Base-by-base conservation (phyloP, 805 yeast genomes). In the Metschnikowia anglica region DNA sequence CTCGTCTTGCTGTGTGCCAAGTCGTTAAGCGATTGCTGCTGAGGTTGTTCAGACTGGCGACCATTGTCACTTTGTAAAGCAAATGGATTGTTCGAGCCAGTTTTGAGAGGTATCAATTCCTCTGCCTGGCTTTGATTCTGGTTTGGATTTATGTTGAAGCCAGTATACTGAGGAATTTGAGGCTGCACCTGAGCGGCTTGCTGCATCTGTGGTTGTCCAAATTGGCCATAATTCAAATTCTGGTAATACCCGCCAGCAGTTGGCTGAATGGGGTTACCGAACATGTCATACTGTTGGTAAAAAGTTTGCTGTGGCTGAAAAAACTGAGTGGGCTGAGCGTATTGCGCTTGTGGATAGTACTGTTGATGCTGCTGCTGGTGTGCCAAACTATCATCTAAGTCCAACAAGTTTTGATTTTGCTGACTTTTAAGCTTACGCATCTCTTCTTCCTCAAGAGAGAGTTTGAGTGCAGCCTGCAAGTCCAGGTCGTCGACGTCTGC, bases 1-100 rank as follows among this genome's bases (percentile, higher is more conserved):
- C n/a, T n/a, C n/a, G n/a, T n/a, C n/a, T n/a, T n/a, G n/a, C n/a
- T n/a, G n/a, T n/a, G n/a, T n/a, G n/a, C n/a, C n/a, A n/a, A n/a
- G n/a, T n/a, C n/a, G n/a, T n/a, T n/a, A n/a, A n/a, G n/a, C n/a
- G n/a, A n/a, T 25, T 40, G 51, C 15, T 46, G 53, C 26, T 43
- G 40, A 24, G 30, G 29, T 34, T 23, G 44, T 51, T 39, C 60
- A 63, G 8, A 35, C 12, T 37, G 39, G 26, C 29, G 21, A 39
- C 30, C 43, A 46, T 33, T 57, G 62, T 25, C 60, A 55, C 28
- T 49, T 43, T 41, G 53, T 48, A 76, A 53, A 1, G 91, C 87
- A 61, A 86, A 86, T 39, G 95, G 95, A 62, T 85, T 86, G 62
- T 85, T 85, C 16, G 86, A 72, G 3, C 89, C 89, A 0, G 90